Evolutionary conservation across 345 rosid species (phyloP).

Genomic region (Reutealis trisperma): DNA sequence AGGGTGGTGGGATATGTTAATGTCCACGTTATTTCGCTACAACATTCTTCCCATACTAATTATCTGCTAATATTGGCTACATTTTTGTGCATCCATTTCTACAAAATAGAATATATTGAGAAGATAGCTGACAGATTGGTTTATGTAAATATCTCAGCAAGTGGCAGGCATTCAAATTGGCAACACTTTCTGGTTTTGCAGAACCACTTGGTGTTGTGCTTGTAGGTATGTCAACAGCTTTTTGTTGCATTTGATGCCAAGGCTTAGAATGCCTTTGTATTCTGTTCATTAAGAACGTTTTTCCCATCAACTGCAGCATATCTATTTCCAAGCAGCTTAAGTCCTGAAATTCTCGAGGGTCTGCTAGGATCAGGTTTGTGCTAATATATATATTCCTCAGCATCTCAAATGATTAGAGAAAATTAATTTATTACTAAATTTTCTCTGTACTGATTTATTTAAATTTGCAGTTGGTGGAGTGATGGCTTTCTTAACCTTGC

Average conservation of each 20-base stretch:
- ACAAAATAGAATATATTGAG: background rate
- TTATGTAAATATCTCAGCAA: conserved; percentile 59
- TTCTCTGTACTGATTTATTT: conserved; percentile 1
- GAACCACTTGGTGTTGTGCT: conserved; percentile 96
- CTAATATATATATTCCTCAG: background rate
- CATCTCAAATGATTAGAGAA: conserved; percentile 6
- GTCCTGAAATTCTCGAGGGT: conserved; percentile 94
- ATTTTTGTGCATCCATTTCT: background rate
- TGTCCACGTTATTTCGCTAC: background rate
- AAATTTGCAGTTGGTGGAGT: conserved; percentile 87
- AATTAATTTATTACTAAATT: background rate
- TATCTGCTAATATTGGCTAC: background rate
- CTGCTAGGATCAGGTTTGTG: conserved; percentile 83
- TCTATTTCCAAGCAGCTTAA: conserved; percentile 88
- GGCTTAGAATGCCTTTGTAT: background rate
- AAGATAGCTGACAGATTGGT: conserved; percentile 17
- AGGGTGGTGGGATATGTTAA: background rate
- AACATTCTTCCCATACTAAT: background rate
- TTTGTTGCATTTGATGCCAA: background rate
- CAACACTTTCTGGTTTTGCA: conserved; percentile 92
- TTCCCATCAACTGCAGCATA: conserved; percentile 61
- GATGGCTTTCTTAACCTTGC: conserved; percentile 97
- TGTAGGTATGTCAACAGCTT: conserved; percentile 59
- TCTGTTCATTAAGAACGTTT: background rate
- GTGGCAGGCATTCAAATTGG: conserved; percentile 99